Percentiles rank a stretch among this genome's conserved stretches.
Conservation (phyloP, 208 protist genomes). For the Acanthamoeba royreba region DNA sequence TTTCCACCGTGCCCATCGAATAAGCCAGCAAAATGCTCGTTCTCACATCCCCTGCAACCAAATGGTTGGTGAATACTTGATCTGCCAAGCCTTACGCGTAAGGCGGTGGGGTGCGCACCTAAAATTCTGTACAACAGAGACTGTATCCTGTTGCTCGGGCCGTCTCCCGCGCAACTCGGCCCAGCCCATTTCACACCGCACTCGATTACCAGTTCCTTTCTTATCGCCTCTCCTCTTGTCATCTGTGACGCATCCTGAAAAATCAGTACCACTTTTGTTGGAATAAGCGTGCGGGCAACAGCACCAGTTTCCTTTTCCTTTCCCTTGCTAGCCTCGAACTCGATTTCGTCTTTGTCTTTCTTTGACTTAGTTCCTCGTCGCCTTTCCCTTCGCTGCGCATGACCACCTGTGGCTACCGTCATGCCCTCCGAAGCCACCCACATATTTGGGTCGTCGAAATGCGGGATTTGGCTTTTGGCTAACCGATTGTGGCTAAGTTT, state of each 20-base stretch:
- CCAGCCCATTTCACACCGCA: neutral
- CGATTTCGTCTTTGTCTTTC: neutral
- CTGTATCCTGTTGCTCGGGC: neutral
- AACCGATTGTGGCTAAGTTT: neutral
- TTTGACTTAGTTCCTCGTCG: neutral
- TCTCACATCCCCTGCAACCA: neutral
- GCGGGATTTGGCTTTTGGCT: neutral
- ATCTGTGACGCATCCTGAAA: no score
- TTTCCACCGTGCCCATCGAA: neutral
- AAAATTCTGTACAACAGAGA: constrained; percentile 1
- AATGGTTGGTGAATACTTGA: neutral
- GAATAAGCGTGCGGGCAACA: no score
- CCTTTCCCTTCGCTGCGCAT: neutral
- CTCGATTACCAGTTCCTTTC: neutral
- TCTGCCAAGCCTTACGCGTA: neutral
- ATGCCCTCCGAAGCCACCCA: neutral
- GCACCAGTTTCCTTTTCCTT: neutral
- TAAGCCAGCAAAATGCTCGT: neutral
- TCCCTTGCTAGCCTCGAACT: neutral
- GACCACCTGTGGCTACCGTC: neutral
- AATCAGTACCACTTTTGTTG: no score
- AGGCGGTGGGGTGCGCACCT: neutral
- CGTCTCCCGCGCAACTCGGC: neutral
- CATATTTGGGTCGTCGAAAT: neutral
- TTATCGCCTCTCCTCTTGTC: neutral